Base-by-base conservation (phyloP, 2,329 filamentous ascomycete genomes). In the Cladophialophora bantiana region DNA sequence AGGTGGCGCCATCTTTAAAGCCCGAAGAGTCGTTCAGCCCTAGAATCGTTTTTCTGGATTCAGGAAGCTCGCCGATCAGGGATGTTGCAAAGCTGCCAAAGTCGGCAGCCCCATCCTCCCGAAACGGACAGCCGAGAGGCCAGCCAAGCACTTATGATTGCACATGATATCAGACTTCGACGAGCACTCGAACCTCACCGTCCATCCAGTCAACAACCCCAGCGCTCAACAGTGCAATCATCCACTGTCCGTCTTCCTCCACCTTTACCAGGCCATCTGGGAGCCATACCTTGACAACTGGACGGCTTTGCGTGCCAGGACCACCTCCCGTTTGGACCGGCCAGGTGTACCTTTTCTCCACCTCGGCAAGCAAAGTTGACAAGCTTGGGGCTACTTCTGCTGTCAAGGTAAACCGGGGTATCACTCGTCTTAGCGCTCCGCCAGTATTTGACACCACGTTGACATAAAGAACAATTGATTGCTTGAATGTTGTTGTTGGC, bases 171-270 rank as follows among this genome's bases (percentile, higher is more conserved):
- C 65, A 73, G n/a, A 78, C 56, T 50, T 82, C 80, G 34, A 82
- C 72, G 35, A 83, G 69, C 62, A 83, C 77, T 59, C 76, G 78
- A 64, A 83, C 67, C 48, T 81, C 76, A 4, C 77, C 77, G 66
- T 82, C 81, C 79, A 83, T 81, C 81, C 81, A 83, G 35, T 82
- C 81, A 1, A 81, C 77, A 10, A 77, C 78, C 18, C 77, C 76
- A 10, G 78, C 78, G 4, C 78, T 77, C 36, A 81, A 70, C n/a
- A 82, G 73, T 4, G 80, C 78, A 65, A 82, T 76, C 20, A 78
- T 77, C 81, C 81, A 83, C 55, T 82, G 79, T 42, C 77, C 77
- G 59, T 82, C 79, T 53, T 73, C 78, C 12, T 75, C 73, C 7
- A 82, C 73, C 6, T 71, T 62, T 13, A 76, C 69, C n/a, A 83